Evolutionary conservation across 768 basidiomycete genomes (phyloP), one percentile per base, ranked within the genome.

Genomic region (Pisolithus microcarpus): DNA sequence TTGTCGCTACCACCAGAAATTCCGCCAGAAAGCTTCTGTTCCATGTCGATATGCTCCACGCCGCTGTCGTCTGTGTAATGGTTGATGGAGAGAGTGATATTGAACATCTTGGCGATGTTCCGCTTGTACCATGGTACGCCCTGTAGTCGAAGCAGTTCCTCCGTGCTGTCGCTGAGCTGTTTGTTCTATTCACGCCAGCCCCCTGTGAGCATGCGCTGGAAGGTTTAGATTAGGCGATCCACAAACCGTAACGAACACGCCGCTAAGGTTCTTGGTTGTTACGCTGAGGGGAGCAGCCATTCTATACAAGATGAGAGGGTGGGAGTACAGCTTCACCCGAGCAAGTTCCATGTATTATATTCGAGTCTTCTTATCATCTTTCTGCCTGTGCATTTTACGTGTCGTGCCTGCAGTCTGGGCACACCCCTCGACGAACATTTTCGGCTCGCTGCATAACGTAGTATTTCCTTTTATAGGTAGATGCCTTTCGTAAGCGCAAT

Each of bases 121-220:
- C 88, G 79, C 56, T 72, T 84, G 43, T 81, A 51, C 87, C 87
- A 91, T 34, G 81, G 64, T 28, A 91, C 73, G 44, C 87, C 88
- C 63, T 90, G 88, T 3, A 84, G 70, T 30, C 65, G 62, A 39
- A 91, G 79, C 54, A 91, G 82, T 23, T 72, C 72, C 46, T 88
- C 86, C 3, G 75, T 73, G 28, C 61, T 58, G 56, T 82, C 85
- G 38, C 81, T 84, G 48, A 87, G 73, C 1, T 70, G 40, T 66
- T 84, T 88, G 72, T 85, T 87, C 87, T 89, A 52, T 48, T 38
- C 43, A 43, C 5, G 34, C 34, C 34, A 34, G 13, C 34, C 9
- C 10, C 15, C 30, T 9, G 39, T 19, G 23, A 30, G 18, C 31
- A 38, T 34, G 13, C 34, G 13, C 34, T 1, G 4, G 34, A 4